Base-by-base conservation (phyloP, 495 filamentous ascomycete genomes). In the Chaetomidium leptoderma region DNA sequence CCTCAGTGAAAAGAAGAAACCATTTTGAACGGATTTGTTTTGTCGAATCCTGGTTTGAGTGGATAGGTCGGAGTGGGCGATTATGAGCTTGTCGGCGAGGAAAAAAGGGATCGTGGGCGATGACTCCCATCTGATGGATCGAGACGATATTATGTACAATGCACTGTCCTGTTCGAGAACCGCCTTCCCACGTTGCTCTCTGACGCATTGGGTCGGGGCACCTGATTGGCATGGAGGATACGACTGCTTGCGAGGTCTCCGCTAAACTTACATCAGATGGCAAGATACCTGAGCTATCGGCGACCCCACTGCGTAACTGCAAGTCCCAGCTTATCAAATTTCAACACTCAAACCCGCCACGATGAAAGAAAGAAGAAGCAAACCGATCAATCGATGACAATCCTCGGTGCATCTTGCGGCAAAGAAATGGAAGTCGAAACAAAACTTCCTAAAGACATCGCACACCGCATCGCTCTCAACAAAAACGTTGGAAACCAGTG, bases 1-100 rank as follows among this genome's bases (percentile, higher is more conserved):
- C 4, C 8, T 61, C 24, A 61, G 46, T 52, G 36, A 30, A 23
- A 45, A 21, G 36, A 57, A 53, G 53, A 57, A 53, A 46, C 16
- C 58, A 58, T 57, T 42, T 3, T 57, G 44, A 11, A 10, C 2
- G 16, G 17, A n/a, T n/a, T 21, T 47, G n/a, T 8, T 4, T 11
- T 19, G 4, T 29, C 8, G 10, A 5, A 40, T 37, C 24, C 6
- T 2, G 21, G 9, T 2, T 26, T 36, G 3, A 32, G 9, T 35
- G 0, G 29, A 13, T n/a, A 30, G n/a, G 23, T 4, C 9, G 16
- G 37, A 43, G 9, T 24, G 3, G 17, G 48, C 48, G 11, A 10
- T 29, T 37, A 11, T 30, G 24, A 14, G 37, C 1, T 23, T 19
- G 52, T 33, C 16, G 39, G 13, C 29, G 26, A 42, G 8, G 26